Base-by-base conservation (phyloP, 75 land plant species). In the Isoetes taiwanensis region DNA sequence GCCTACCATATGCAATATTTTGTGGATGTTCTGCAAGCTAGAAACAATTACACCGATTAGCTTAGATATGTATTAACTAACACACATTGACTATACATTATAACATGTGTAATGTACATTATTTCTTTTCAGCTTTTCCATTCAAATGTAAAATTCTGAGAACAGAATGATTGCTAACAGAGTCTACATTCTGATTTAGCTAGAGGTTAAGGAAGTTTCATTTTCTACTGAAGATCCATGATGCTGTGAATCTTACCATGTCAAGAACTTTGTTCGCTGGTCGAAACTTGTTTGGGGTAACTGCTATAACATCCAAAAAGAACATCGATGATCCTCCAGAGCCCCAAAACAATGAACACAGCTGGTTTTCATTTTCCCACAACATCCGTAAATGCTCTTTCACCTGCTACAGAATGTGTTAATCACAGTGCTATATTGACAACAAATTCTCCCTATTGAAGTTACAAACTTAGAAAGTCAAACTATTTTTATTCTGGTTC, bases 271-370 rank as follows among this genome's bases (percentile, higher is more conserved):
- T 73, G 30, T 72, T 77, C 20, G 89, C 76, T 3, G 94, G 94
- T 28, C 98, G 82, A 64, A 87, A 93, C 61, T 72, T 83, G 41
- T 72, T 81, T 23, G 98, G 89, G 10, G 98, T 90, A 26, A 93
- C 98, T 58, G 83, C 77, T 52, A 93, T 30, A 14, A 76, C 65
- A 24, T 84, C 68, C 33, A 93, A 34, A 40, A 93, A 84, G 43
- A 93, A 93, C 78, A 89, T 81, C 5, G 56, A 64, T 33, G 72
- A 59, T 39, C 66, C 53, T 38, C 72, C 76, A 10, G 77, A 63
- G 59, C 79, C 85, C 80, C 74, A 81, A 32, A 93, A 71, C 42
- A 80, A 78, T 0, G 80, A 72, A 54, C 85, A 87, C 6, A 93
- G 59, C 11, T 54, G 61, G 39, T 59, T 35, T 58, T 93, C 94